Evolutionary conservation across 177 flowering plant genomes (phyloP), one percentile per base, ranked within the genome.

Genomic region (Vitis hybrid): DNA sequence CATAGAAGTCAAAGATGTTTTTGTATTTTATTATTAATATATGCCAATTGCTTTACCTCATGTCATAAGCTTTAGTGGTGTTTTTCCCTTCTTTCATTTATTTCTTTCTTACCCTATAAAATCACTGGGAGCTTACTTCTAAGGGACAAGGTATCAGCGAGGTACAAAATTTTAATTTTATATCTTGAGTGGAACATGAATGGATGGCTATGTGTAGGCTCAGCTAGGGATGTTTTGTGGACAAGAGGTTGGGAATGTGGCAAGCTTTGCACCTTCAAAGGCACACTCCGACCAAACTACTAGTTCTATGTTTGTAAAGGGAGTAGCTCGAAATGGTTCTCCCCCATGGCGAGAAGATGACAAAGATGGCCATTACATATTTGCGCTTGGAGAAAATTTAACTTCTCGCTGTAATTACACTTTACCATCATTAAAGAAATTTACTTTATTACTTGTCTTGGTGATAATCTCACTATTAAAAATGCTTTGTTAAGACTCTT

Each of bases 121-220:
- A 3, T 39, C 33, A 15, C 14, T 39, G 6, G 15, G 22, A 16
- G 12, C 20, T 16, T 19, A 61, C 51, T 31, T 20, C 14, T 33
- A 12, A 13, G 7, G 55, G 29, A 11, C 26, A 31, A 62, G 49
- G 64, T 45, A 61, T 61, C 45, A 39, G 45, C 45, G 57, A 51
- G 45, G 55, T 55, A 14, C n/a, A 31, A 50, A 65, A 53, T 73
- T 51, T 66, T 71, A 39, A 22, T 74, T 69, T 56, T 73, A 53
- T 71, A 15, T 78, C 65, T 78, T 84, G 74, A 79, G 83, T 75
- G 77, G 85, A 79, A 78, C 68, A 75, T 85, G 82, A 86, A 87
- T 89, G 88, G 71, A 78, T 91, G 92, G 87, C 87, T 91, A 86
- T 91, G 89, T 91, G 94, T 93, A 93, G 99, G 99, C 97, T 81